Evolutionary conservation across 164 flowering plant genomes (phyloP).

Genomic region (Tetracentron sinense): DNA sequence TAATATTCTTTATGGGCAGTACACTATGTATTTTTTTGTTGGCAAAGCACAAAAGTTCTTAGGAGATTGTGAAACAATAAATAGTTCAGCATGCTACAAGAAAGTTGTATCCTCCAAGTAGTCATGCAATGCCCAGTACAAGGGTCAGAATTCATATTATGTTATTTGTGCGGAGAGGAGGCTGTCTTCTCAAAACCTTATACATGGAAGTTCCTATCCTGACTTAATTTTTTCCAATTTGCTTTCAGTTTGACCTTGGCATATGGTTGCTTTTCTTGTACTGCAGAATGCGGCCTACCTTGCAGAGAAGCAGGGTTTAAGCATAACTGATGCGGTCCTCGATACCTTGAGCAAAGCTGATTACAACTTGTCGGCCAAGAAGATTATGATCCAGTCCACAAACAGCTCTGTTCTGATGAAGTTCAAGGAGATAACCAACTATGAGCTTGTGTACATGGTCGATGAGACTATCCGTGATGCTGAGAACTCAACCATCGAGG

Average conservation of each 20-base stretch:
- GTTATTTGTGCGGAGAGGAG: not conserved
- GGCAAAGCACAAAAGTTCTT: not conserved
- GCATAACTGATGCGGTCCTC: constrained; percentile 1
- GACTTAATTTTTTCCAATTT: not conserved
- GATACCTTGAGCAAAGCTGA: constrained; percentile 49
- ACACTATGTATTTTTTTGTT: no score
- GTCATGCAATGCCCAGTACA: not conserved
- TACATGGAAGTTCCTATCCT: not conserved
- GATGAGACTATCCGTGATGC: constrained; percentile 51
- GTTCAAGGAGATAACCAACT: constrained; percentile 39
- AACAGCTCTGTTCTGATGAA: constrained; percentile 49
- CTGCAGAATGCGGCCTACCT: constrained; percentile 90
- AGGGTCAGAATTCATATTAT: not conserved
- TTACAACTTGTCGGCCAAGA: constrained; percentile 35
- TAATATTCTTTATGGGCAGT: no score
- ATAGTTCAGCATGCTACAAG: no score
- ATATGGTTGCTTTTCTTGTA: constrained; percentile 15
- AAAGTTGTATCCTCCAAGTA: no score
- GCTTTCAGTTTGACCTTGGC: not conserved
- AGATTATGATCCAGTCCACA: constrained; percentile 30
- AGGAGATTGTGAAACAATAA: no score
- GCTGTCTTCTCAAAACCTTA: not conserved
- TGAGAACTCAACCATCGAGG: constrained; percentile 39
- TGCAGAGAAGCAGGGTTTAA: constrained; percentile 50
- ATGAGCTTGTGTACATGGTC: constrained; percentile 61